Evolutionary conservation across 768 basidiomycete genomes (phyloP).

Genomic region (Amanita pseudoporphyria): DNA sequence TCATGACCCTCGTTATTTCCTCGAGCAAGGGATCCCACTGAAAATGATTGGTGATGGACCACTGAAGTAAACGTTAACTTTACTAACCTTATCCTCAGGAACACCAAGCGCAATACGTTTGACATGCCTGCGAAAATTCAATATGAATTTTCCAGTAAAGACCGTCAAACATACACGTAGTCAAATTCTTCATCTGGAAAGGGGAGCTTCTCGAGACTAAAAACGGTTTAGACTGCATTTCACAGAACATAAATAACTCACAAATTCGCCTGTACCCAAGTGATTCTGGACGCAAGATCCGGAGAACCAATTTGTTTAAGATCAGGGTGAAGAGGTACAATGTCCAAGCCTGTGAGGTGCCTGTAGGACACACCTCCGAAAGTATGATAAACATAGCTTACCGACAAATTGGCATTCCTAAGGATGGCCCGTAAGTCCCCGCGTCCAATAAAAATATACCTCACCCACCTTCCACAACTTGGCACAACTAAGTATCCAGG

Average conservation of each 20-base stretch:
- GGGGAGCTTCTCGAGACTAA: slow-evolving; percentile 58
- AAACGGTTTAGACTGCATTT: slow-evolving; percentile 1
- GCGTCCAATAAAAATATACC: slow-evolving; percentile 9
- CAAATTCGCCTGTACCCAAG: slow-evolving; percentile 71
- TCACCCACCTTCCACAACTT: slow-evolving; percentile 49
- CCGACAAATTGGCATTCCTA: slow-evolving; percentile 58
- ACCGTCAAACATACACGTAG: slow-evolving; percentile 45
- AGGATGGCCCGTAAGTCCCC: not conserved
- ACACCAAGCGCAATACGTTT: slow-evolving; percentile 67
- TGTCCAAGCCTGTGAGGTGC: slow-evolving; percentile 42
- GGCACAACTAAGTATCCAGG: slow-evolving; percentile 63
- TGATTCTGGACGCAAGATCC: slow-evolving; percentile 50
- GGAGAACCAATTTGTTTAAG: slow-evolving; percentile 47
- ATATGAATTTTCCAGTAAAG: not conserved
- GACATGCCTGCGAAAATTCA: slow-evolving; percentile 37
- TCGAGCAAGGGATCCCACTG: slow-evolving; percentile 65
- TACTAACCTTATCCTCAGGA: slow-evolving; percentile 59
- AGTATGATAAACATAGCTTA: slow-evolving; percentile 17
- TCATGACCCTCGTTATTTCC: slow-evolving; percentile 64
- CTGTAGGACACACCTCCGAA: not conserved
- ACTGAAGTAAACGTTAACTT: not conserved
- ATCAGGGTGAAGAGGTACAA: slow-evolving; percentile 66
- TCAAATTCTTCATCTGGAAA: slow-evolving; percentile 70
- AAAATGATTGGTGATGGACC: not conserved
- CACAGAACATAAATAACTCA: slow-evolving; percentile 21